Evolutionary conservation across 768 basidiomycete genomes (phyloP), one percentile per base, ranked within the genome.

Genomic region (Imleria badia): DNA sequence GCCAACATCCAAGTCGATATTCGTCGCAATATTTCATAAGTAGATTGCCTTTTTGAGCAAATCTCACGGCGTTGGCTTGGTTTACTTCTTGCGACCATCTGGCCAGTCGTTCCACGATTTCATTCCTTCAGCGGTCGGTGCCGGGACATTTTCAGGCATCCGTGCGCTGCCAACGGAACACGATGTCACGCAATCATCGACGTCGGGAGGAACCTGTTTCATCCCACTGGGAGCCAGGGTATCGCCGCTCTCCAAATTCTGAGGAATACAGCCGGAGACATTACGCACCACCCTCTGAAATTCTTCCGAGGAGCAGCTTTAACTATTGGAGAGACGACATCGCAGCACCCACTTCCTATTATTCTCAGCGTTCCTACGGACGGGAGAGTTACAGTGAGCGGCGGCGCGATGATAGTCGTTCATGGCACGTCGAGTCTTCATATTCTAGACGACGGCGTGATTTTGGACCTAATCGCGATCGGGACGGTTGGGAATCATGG

Each of bases 321-420:
- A 58, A 68, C 35, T 63, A 69, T n/a, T 65, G 67, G 67, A 51
- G 55, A 13, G 66, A 66, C n/a, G 56, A 61, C 23, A 3, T 41
- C 39, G 13, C 23, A 13, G 15, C 15, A 4, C 44, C 48, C 13
- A 44, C 33, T 40, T 51, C 53, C 17, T 26, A 49, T 45, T 19
- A 42, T 22, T 45, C 60, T 44, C 52, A 39, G 41, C 55, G 34
- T 26, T 26, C 60, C 19, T 44, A 60, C 38, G 30, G 26, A n/a
- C 23, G 33, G 44, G 59, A 57, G 29, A 34, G 26, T 17, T 29
- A 38, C 43, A 45, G 49, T n/a, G 60, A 54, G n/a, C 60, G 36
- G 51, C 35, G 63, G 54, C 52, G 42, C 20, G 40, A 54, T 15
- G 55, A 54, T 35, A 12, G 48, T 56, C 65, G 36, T 42, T 45